Percentiles rank a stretch among this genome's conserved stretches.
phyloP scores from a whole-genome alignment of 192 early-diverging fungal species.

The Geranomyces variabilis region DNA sequence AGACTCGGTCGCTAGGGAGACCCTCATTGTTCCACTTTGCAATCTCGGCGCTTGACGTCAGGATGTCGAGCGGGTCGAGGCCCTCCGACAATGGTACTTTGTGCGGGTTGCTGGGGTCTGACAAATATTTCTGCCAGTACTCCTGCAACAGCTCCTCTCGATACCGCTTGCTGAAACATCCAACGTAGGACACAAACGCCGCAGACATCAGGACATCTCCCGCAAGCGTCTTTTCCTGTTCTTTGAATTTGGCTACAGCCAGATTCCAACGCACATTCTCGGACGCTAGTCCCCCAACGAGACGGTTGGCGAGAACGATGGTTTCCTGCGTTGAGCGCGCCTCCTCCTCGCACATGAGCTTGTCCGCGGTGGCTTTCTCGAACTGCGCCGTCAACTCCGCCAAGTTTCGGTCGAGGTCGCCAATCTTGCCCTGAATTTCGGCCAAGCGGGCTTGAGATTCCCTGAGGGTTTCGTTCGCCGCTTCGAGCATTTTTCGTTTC shows the following conservation, averaged over 20 bases:
- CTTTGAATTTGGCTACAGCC: conserved; percentile 65
- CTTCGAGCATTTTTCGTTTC: conserved; percentile 60
- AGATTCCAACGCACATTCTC: conserved; percentile 72
- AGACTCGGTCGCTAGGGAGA: conserved; percentile 64
- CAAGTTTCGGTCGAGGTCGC: conserved; percentile 63
- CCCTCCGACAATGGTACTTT: conserved; percentile 58
- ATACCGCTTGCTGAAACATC: conserved; percentile 68
- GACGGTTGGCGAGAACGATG: conserved; percentile 65
- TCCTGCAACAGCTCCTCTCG: conserved; percentile 62
- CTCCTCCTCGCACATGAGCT: conserved; percentile 66
- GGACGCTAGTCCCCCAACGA: conserved; percentile 67
- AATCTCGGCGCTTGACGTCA: conserved; percentile 64
- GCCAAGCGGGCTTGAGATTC: conserved; percentile 56
- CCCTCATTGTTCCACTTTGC: conserved; percentile 72
- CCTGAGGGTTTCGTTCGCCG: conserved; percentile 58
- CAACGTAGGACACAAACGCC: conserved; percentile 68
- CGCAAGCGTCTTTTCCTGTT: conserved; percentile 68
- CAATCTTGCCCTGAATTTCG: conserved; percentile 67
- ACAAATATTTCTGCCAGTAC: conserved; percentile 59
- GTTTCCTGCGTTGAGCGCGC: conserved; percentile 65
- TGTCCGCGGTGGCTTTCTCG: conserved; percentile 69
- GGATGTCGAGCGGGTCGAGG: conserved; percentile 61
- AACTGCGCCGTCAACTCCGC: conserved; percentile 64
- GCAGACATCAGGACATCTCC: conserved; percentile 65
- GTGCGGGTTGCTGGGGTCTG: conserved; percentile 44